Evolutionary conservation across 2,329 filamentous ascomycete genomes (phyloP).

Genomic region (Aspergillus quadrilineatus): DNA sequence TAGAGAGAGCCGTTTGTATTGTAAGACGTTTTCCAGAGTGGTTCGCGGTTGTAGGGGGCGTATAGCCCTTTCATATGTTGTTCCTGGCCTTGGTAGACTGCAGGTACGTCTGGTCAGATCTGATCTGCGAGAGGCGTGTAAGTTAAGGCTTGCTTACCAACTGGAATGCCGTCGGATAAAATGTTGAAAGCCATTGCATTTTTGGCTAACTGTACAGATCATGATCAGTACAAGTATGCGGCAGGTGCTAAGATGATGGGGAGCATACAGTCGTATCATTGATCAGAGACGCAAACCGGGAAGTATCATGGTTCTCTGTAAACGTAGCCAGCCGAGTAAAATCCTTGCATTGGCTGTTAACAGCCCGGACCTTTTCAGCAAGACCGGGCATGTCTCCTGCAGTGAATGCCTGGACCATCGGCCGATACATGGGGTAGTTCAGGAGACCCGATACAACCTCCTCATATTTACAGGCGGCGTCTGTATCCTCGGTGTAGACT

Average conservation of each 20-base stretch:
- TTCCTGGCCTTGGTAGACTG: conserved; percentile 63
- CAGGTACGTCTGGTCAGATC: background rate
- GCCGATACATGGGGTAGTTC: conserved; percentile 45
- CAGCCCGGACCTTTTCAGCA: conserved; percentile 22
- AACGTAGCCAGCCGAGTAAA: conserved; percentile 53
- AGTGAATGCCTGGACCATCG: conserved; percentile 35
- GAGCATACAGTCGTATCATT: conserved; percentile 48
- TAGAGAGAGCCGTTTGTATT: conserved; percentile 40
- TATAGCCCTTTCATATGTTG: conserved; percentile 56
- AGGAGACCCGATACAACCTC: conserved; percentile 44
- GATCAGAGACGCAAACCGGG: conserved; percentile 54
- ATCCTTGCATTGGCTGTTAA: conserved; percentile 38
- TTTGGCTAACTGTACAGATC: conserved; percentile 47
- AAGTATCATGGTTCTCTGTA: conserved; percentile 60
- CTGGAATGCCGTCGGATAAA: conserved; percentile 59
- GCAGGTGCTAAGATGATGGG: background rate
- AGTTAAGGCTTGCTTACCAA: conserved; percentile 27
- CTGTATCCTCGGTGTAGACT: conserved; percentile 37
- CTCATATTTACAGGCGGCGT: conserved; percentile 44
- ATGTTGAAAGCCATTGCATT: conserved; percentile 64
- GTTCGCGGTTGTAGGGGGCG: conserved; percentile 52
- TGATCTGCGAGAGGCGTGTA: background rate
- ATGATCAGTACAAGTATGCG: background rate
- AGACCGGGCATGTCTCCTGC: conserved; percentile 30
- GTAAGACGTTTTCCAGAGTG: conserved; percentile 51